These are phyloP conservation scores for Scedosporium aurantiacum DNA, from an alignment of 2,329 filamentous ascomycete genomes.

Conservation along the genomic window DNA sequence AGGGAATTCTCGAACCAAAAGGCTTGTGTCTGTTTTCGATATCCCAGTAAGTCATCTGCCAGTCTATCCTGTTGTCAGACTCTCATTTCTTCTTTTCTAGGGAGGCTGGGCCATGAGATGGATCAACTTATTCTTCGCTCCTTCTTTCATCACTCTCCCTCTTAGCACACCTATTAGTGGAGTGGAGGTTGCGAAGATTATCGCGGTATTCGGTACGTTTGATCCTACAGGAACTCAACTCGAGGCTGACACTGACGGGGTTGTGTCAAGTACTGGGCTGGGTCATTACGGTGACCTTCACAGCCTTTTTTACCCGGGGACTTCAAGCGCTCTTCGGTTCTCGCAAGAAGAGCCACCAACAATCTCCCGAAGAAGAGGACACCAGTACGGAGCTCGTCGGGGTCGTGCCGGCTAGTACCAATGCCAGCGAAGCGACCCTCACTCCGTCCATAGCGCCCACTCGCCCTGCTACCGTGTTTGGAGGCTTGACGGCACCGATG, in stretches of 20 bases:
- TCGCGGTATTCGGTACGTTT: slow-evolving; percentile 43
- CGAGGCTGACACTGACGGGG: too few relatives aligned
- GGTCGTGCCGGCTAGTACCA: background rate
- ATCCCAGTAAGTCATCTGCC: slow-evolving; percentile 31
- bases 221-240: too few relatives aligned
- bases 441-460: background rate
- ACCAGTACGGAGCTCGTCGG: slow-evolving; percentile 10
- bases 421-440: background rate
- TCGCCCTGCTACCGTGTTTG: background rate
- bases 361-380: slow-evolving; percentile 46
- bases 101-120: slow-evolving; percentile 46
- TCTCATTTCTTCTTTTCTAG: slow-evolving; percentile 19
- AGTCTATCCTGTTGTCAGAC: background rate
- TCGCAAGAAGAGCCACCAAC: slow-evolving; percentile 38
- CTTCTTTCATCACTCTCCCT: slow-evolving; percentile 47
- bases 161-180: slow-evolving; percentile 42
- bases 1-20: slow-evolving; percentile 36
- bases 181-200: slow-evolving; percentile 46
- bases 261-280: slow-evolving; percentile 39
- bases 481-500: background rate
- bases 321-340: slow-evolving; percentile 40
- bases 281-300: slow-evolving; percentile 36
- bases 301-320: slow-evolving; percentile 42
- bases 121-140: slow-evolving; percentile 49
- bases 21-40: slow-evolving; percentile 37